A percentile compares a stretch with the other conserved stretches of the same genome.
Evolutionary conservation across 768 basidiomycete genomes (phyloP).

Genomic region (Terana coerulea): DNA sequence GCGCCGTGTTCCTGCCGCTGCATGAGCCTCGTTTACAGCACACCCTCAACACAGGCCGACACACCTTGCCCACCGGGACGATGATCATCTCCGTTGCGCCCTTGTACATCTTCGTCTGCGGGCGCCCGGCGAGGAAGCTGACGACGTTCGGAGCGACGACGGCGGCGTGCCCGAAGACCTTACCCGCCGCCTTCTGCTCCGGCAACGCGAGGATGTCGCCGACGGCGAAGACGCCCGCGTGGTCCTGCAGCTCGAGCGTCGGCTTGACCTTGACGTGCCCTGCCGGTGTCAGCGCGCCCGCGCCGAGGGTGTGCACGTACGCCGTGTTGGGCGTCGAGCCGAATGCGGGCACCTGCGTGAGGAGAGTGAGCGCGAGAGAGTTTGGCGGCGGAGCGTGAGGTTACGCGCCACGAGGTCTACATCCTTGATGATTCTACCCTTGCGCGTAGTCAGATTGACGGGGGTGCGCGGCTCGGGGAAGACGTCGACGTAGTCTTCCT

Average conservation of each 20-base stretch:
- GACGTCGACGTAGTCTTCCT: constrained; percentile 50
- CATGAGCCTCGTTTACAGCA: background rate
- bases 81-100: constrained; percentile 48
- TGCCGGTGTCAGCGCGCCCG: constrained; percentile 28
- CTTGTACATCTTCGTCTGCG: constrained; percentile 39
- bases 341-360: constrained; percentile 24
- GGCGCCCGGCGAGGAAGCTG: constrained; percentile 35
- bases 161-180: constrained; percentile 39
- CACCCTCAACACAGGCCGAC: constrained; percentile 3
- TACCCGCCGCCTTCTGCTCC: constrained; percentile 59
- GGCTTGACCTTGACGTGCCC: constrained; percentile 49
- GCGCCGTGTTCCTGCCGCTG: constrained; percentile 23
- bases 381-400: background rate
- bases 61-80: constrained; percentile 52
- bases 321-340: constrained; percentile 45
- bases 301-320: constrained; percentile 41
- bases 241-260: constrained; percentile 50
- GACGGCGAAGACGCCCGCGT: constrained; percentile 56
- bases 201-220: constrained; percentile 63
- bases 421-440: constrained; percentile 40
- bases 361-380: background rate
- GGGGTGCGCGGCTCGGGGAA: constrained; percentile 33
- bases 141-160: constrained; percentile 50
- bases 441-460: constrained; percentile 44
- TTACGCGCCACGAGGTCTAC: constrained; percentile 57